phyloP scores from a whole-genome alignment of 192 early-diverging fungal species.

The Linnemannia elongata region DNA sequence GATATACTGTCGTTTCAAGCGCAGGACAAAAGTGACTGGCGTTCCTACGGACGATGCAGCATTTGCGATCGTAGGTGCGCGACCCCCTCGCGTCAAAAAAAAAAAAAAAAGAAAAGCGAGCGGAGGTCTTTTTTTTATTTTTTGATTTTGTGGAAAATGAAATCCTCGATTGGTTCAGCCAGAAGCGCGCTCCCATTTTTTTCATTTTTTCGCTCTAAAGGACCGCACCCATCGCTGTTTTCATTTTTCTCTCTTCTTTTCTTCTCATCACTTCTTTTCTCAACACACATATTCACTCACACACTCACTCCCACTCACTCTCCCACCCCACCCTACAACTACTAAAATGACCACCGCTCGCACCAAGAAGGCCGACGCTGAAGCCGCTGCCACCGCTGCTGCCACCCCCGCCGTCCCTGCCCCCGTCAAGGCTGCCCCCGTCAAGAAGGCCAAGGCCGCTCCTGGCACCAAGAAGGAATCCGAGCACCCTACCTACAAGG shows the following conservation, averaged over 20 bases:
- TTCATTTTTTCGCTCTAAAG: too few species aligned
- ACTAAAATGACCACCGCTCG: slow-evolving; percentile 27
- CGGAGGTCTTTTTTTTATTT: too few species aligned
- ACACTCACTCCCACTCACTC: neutral
- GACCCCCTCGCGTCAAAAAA: neutral
- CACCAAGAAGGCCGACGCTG: slow-evolving; percentile 27
- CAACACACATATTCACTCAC: neutral
- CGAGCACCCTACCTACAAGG: slow-evolving; percentile 56
- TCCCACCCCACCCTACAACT: neutral
- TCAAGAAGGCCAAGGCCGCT: slow-evolving; percentile 46
- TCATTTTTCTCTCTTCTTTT: slow-evolving; percentile 2
- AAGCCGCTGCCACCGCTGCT: slow-evolving; percentile 30
- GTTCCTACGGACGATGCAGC: neutral
- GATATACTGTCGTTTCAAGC: too few species aligned
- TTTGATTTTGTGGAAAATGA: too few species aligned
- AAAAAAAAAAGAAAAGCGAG: neutral
- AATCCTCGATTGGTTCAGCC: too few species aligned
- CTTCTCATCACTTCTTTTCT: slow-evolving; percentile 1
- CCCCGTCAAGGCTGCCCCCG: slow-evolving; percentile 16
- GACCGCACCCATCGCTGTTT: neutral
- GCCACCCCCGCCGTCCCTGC: slow-evolving; percentile 17
- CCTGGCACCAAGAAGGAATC: slow-evolving; percentile 46
- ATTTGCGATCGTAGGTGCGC: neutral
- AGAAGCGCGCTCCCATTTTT: too few species aligned
- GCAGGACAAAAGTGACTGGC: too few species aligned